Percentiles rank a stretch among this genome's conserved stretches.
phyloP scores from a whole-genome alignment of 2,329 filamentous ascomycete genomes.

The Tolypocladium cylindrosporum region DNA sequence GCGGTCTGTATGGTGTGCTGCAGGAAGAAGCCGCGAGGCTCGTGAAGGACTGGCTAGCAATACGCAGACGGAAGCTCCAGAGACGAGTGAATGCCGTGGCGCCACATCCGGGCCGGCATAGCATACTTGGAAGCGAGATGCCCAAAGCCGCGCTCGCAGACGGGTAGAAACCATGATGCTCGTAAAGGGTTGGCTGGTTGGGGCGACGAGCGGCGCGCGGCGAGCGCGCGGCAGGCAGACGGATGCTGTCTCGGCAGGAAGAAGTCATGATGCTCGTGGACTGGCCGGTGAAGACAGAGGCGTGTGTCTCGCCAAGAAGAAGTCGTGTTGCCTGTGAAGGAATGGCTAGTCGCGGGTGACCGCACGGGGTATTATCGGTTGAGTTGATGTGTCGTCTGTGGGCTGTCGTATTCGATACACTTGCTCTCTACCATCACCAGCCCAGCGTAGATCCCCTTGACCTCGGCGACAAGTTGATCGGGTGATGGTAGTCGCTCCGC shows the following conservation, averaged over 20 bases:
- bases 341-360: slow-evolving; percentile 74
- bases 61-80: no score
- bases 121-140: slow-evolving; percentile 69
- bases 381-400: slow-evolving; percentile 34
- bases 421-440: slow-evolving; percentile 80
- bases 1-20: not conserved
- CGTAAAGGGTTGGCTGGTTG: not conserved
- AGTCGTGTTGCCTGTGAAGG: slow-evolving; percentile 24
- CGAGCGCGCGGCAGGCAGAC: slow-evolving; percentile 12
- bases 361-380: slow-evolving; percentile 64
- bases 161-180: slow-evolving; percentile 82
- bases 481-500: slow-evolving; percentile 62
- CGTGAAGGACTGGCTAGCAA: not conserved
- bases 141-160: slow-evolving; percentile 58
- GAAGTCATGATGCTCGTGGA: slow-evolving; percentile 73
- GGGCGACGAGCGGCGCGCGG: no score
- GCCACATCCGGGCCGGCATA: slow-evolving; percentile 92
- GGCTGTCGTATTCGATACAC: slow-evolving; percentile 72
- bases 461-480: slow-evolving; percentile 69
- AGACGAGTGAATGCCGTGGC: slow-evolving; percentile 51
- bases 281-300: no score
- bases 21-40: slow-evolving; percentile 79
- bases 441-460: slow-evolving; percentile 74
- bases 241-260: slow-evolving; percentile 84
- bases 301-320: no score